Conservation (phyloP, 352 stramenopile species). For the Phytophthora aleatoria region DNA sequence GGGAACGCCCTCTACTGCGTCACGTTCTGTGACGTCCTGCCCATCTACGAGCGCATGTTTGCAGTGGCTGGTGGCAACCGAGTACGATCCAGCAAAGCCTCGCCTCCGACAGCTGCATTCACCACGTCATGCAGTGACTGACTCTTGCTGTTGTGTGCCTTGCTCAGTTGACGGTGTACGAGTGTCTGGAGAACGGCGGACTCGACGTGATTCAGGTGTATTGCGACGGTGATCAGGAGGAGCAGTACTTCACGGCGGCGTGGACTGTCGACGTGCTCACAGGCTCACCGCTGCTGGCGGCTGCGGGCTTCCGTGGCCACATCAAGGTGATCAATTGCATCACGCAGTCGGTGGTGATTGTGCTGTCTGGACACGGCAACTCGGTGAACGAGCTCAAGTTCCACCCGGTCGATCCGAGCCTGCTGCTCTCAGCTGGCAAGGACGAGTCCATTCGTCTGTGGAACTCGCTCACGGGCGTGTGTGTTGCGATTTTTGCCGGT, state of each 20-base stretch:
- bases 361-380: conserved; percentile 90
- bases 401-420: conserved; percentile 86
- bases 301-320: conserved; percentile 69
- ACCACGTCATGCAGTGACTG: not conserved
- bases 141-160: conserved; percentile 1
- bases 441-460: conserved; percentile 94
- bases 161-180: conserved; percentile 71
- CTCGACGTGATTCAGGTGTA: conserved; percentile 85
- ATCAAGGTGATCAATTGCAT: conserved; percentile 88
- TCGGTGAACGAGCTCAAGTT: conserved; percentile 93
- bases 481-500: conserved; percentile 92
- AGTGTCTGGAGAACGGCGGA: conserved; percentile 73
- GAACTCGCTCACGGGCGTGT: conserved; percentile 89
- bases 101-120: not conserved
- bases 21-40: conserved; percentile 69
- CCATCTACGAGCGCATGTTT: conserved; percentile 75
- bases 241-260: conserved; percentile 79
- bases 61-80: conserved; percentile 73
- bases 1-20: conserved; percentile 81
- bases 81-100: conserved; percentile 34
- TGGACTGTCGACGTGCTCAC: conserved; percentile 82
- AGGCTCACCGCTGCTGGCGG: conserved; percentile 71
- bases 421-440: conserved; percentile 91
- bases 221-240: conserved; percentile 74
- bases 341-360: conserved; percentile 76